phyloP scores from a whole-genome alignment of 768 basidiomycete species.

The Trametes sanguinea region DNA sequence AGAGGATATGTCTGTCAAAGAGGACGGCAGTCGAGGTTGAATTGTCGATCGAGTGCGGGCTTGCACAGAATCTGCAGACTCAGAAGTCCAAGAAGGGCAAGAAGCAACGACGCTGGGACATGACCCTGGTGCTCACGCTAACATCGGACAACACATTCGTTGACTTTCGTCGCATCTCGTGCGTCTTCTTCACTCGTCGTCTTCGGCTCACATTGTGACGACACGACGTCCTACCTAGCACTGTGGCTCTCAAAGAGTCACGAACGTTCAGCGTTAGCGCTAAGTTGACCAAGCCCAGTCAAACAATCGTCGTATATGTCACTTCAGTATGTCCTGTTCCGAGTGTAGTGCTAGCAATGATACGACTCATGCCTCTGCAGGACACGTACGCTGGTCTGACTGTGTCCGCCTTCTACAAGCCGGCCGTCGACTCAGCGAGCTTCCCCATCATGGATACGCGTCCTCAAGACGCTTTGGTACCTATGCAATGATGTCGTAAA shows the following conservation, averaged over 20 bases:
- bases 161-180: slow-evolving; percentile 83
- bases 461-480: slow-evolving; percentile 61
- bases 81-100: slow-evolving; percentile 41
- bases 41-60: slow-evolving; percentile 58
- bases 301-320: slow-evolving; percentile 59
- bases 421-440: slow-evolving; percentile 49
- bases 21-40: slow-evolving; percentile 58
- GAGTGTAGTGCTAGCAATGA: neutral
- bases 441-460: slow-evolving; percentile 75
- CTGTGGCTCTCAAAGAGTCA: slow-evolving; percentile 59
- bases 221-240: slow-evolving; percentile 44
- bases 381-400: slow-evolving; percentile 74
- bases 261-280: slow-evolving; percentile 64
- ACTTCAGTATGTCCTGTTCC: slow-evolving; percentile 51
- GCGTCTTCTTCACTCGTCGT: slow-evolving; percentile 23
- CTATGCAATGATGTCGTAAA: too few relatives aligned
- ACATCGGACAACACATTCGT: slow-evolving; percentile 76
- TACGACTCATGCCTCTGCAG: slow-evolving; percentile 39
- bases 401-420: slow-evolving; percentile 55
- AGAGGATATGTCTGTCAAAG: slow-evolving; percentile 40
- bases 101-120: slow-evolving; percentile 52
- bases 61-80: slow-evolving; percentile 36
- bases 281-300: slow-evolving; percentile 73
- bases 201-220: neutral
- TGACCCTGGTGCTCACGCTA: slow-evolving; percentile 71